A percentile compares a stretch with the other conserved stretches of the same genome.
Evolutionary conservation across 768 basidiomycete species (phyloP).

Genomic region (Chalciporus pseudorubinellus): DNA sequence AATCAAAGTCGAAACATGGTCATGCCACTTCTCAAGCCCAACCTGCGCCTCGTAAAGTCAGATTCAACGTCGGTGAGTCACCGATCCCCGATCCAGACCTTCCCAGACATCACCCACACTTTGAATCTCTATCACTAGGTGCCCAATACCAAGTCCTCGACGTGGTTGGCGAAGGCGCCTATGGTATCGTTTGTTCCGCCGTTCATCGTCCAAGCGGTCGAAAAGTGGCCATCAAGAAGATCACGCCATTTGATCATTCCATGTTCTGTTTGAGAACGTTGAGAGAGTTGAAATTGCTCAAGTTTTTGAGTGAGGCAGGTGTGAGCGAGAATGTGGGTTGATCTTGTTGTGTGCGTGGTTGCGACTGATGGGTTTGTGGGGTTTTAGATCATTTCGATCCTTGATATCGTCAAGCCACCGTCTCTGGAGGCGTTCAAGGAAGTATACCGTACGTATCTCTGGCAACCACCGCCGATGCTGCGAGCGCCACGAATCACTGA

Average conservation of each 20-base stretch:
- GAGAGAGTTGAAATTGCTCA: constrained; percentile 79
- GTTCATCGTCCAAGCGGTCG: constrained; percentile 82
- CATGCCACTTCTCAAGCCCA: constrained; percentile 45
- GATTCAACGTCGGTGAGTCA: constrained; percentile 77
- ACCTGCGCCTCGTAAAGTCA: constrained; percentile 74
- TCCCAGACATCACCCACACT: neutral
- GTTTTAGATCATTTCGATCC: constrained; percentile 78
- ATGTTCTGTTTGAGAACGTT: constrained; percentile 94
- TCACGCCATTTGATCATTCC: constrained; percentile 92
- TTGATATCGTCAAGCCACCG: constrained; percentile 83
- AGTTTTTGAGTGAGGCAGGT: constrained; percentile 82
- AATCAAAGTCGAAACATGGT: constrained; percentile 43
- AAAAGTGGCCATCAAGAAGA: constrained; percentile 96
- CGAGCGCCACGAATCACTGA: neutral
- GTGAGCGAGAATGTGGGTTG: constrained; percentile 78
- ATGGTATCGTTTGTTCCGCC: constrained; percentile 94
- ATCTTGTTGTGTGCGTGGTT: neutral
- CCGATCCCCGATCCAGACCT: neutral
- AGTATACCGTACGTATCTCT: constrained; percentile 65
- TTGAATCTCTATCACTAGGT: constrained; percentile 35
- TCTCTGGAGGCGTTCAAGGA: constrained; percentile 84
- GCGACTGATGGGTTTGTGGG: neutral
- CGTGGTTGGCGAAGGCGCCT: constrained; percentile 88
- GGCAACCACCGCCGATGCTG: too few relatives aligned
- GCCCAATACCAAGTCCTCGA: constrained; percentile 83